Evolutionary conservation across 768 basidiomycete genomes (phyloP).

Genomic region (Lactifluus echinatus): DNA sequence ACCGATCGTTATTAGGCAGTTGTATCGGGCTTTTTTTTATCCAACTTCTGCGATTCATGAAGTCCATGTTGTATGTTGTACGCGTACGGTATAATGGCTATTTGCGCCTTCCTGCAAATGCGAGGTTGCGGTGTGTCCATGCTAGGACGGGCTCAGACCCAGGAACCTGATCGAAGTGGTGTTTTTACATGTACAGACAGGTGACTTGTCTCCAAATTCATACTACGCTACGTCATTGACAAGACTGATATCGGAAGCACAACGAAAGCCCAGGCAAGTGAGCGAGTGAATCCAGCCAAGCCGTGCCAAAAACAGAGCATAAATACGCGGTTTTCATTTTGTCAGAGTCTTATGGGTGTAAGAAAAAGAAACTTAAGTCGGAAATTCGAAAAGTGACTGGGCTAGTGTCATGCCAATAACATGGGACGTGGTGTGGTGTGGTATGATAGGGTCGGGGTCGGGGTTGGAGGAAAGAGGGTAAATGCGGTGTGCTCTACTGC

Average conservation of each 20-base stretch:
- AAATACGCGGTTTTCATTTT: neutral
- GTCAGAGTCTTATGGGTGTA: neutral
- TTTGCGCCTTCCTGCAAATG: neutral
- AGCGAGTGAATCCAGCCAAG: neutral
- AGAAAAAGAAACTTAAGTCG: neutral
- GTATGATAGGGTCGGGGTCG: too few relatives aligned
- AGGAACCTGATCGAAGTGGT: too few relatives aligned
- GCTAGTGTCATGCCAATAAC: neutral
- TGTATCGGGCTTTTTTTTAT: neutral
- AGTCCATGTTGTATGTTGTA: neutral
- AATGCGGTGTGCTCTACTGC: neutral
- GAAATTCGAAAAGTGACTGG: neutral
- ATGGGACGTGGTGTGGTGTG: too few relatives aligned
- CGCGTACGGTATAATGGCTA: neutral
- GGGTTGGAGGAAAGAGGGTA: neutral
- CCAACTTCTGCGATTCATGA: neutral
- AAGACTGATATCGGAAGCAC: neutral
- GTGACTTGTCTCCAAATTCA: too few relatives aligned
- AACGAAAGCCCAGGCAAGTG: neutral
- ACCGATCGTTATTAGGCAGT: neutral
- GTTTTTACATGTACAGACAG: too few relatives aligned
- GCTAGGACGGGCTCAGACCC: too few relatives aligned
- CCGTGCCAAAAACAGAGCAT: neutral
- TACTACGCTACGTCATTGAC: too few relatives aligned
- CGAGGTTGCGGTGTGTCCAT: too few relatives aligned